A percentile compares a stretch with the other conserved stretches of the same genome.
Conservation (phyloP, 2,329 filamentous ascomycete species). For the Monilinia polystroma region DNA sequence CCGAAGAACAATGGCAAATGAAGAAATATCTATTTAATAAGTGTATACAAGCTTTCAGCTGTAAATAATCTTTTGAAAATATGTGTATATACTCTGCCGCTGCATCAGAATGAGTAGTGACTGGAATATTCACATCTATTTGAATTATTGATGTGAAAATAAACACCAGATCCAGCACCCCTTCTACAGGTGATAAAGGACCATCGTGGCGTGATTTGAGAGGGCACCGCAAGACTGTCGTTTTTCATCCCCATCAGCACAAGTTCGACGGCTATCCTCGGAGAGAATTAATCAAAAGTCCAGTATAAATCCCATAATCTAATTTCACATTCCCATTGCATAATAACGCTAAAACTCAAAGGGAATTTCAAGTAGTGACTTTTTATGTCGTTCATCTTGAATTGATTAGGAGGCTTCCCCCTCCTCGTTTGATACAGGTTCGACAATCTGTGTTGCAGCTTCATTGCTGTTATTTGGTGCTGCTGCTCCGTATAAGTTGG, state of each 20-base stretch:
- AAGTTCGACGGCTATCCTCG: not conserved
- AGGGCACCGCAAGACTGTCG: not conserved
- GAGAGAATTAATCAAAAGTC: not conserved
- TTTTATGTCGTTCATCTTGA: constrained; percentile 18
- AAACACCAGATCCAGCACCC: not conserved
- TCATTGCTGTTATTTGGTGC: constrained; percentile 29
- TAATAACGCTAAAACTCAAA: constrained; percentile 35
- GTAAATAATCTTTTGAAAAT: constrained; percentile 1
- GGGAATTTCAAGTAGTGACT: constrained; percentile 10
- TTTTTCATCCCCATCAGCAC: not conserved
- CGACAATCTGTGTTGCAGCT: constrained; percentile 25
- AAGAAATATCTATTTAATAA: not conserved
- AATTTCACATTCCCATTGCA: constrained; percentile 24
- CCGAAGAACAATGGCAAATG: not conserved
- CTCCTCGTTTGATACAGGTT: constrained; percentile 23
- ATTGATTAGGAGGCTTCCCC: constrained; percentile 31
- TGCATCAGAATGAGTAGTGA: not conserved
- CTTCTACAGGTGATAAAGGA: not conserved
- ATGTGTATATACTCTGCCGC: not conserved
- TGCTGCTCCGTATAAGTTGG: constrained; percentile 28
- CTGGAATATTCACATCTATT: not conserved
- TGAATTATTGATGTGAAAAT: not conserved
- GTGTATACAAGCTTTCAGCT: not conserved
- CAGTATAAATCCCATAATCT: constrained; percentile 4
- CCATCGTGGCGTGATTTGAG: not conserved